These are phyloP conservation scores for Draba incana DNA, from an alignment of 345 rosid genomes.

Conservation along the genomic window DNA sequence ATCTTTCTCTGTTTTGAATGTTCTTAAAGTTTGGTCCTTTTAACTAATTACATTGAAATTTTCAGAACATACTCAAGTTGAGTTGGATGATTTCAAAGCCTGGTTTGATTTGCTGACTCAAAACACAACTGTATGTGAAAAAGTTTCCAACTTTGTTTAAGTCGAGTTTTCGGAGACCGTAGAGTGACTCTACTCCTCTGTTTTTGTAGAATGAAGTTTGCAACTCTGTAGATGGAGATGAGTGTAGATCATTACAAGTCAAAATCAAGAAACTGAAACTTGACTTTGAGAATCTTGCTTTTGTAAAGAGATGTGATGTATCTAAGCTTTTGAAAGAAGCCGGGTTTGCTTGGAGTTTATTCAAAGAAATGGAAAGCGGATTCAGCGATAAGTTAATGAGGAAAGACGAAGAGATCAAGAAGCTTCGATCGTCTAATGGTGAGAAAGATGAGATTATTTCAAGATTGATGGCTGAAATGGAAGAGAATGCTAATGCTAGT, in stretches of 20 bases:
- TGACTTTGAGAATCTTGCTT: constrained; percentile 48
- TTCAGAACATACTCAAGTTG: constrained; percentile 61
- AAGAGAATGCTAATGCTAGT: background rate
- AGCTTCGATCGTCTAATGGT: constrained; percentile 50
- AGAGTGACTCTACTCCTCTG: background rate
- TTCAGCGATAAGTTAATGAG: constrained; percentile 34
- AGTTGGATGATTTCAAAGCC: constrained; percentile 54
- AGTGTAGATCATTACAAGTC: constrained; percentile 31
- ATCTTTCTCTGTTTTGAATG: background rate
- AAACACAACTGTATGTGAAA: background rate
- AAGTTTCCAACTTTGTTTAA: background rate
- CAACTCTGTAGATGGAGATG: background rate
- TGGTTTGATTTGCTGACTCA: background rate
- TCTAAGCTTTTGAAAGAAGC: background rate
- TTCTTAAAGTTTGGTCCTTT: constrained; percentile 1
- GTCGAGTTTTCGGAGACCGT: too few species aligned
- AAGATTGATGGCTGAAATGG: constrained; percentile 33
- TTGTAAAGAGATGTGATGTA: background rate
- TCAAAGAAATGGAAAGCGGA: constrained; percentile 1
- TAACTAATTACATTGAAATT: background rate
- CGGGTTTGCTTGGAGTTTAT: constrained; percentile 8
- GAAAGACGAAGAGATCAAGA: constrained; percentile 55
- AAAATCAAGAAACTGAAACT: constrained; percentile 50
- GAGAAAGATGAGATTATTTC: constrained; percentile 62
- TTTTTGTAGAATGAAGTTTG: background rate